Percentiles rank a stretch among this genome's conserved stretches.
phyloP scores from a whole-genome alignment of 148 eudicot genomes.

The Gaultheria prostrata region DNA sequence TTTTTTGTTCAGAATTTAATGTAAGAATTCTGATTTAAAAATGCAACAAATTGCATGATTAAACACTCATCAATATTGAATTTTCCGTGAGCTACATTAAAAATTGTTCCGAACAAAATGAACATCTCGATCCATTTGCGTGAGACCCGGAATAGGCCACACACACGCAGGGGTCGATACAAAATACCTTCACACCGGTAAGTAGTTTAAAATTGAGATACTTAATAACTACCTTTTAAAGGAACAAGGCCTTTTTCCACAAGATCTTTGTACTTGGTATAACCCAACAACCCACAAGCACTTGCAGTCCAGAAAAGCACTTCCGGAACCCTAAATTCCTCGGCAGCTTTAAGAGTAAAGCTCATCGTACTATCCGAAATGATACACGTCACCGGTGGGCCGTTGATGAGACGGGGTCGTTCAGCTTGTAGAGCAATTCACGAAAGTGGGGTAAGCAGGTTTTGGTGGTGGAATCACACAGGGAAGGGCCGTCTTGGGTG shows the following conservation, averaged over 20 bases:
- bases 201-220: too few species aligned
- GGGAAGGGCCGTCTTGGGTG: slow-evolving; percentile 42
- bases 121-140: too few species aligned
- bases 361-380: slow-evolving; percentile 53
- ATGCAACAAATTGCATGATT: too few species aligned
- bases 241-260: slow-evolving; percentile 41
- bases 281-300: slow-evolving; percentile 50
- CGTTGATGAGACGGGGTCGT: not conserved
- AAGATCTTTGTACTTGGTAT: slow-evolving; percentile 32
- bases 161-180: too few species aligned
- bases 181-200: too few species aligned
- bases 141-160: too few species aligned
- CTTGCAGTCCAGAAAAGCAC: slow-evolving; percentile 59
- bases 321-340: slow-evolving; percentile 43
- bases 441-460: slow-evolving; percentile 34
- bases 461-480: slow-evolving; percentile 34
- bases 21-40: too few species aligned
- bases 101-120: too few species aligned
- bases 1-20: too few species aligned
- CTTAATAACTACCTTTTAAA: slow-evolving; percentile 38
- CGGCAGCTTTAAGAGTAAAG: slow-evolving; percentile 45
- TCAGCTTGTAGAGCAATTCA: slow-evolving; percentile 33
- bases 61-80: too few species aligned
- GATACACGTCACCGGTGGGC: slow-evolving; percentile 52
- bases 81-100: too few species aligned